Percentiles rank a stretch among this genome's conserved stretches.
Conservation (phyloP, 495 filamentous ascomycete species). For the Schizothecium vesticola region DNA sequence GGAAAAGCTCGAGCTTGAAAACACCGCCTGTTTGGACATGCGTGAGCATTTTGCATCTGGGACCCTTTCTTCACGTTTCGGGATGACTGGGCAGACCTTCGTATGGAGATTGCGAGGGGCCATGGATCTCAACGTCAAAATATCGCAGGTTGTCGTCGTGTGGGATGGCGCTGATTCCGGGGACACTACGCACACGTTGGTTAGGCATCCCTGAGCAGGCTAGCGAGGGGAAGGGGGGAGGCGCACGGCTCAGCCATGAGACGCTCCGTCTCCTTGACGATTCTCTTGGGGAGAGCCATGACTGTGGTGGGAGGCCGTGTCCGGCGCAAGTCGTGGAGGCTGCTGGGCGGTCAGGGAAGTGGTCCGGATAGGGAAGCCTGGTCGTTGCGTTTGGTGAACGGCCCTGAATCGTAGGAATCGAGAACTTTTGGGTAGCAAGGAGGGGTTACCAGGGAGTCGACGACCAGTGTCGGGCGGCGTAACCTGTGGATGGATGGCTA, state of each 20-base stretch:
- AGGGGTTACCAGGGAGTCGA: background rate
- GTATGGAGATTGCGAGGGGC: conserved; percentile 89
- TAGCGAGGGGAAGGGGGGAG: background rate
- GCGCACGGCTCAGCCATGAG: conserved; percentile 93
- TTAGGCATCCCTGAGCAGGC: conserved; percentile 15
- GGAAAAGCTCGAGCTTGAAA: conserved; percentile 95
- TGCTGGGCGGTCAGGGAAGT: background rate
- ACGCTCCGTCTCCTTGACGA: conserved; percentile 97
- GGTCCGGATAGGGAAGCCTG: background rate
- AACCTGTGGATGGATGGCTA: background rate
- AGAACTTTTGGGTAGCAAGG: background rate
- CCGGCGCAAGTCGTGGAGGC: background rate
- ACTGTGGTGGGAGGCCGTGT: background rate
- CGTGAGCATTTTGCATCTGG: background rate
- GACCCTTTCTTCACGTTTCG: background rate
- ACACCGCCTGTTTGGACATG: conserved; percentile 61
- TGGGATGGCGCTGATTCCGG: conserved; percentile 94
- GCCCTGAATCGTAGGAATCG: background rate
- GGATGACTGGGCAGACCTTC: conserved; percentile 54
- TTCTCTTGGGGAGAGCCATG: conserved; percentile 88
- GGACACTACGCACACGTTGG: conserved; percentile 56
- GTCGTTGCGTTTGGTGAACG: background rate
- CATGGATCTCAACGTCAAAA: conserved; percentile 95
- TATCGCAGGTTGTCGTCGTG: conserved; percentile 98
- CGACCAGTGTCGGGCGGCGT: background rate